A percentile compares a stretch with the other conserved stretches of the same genome.
Evolutionary conservation across 2,329 filamentous ascomycete species (phyloP).

Genomic region (Cladobotryum mycophilum): DNA sequence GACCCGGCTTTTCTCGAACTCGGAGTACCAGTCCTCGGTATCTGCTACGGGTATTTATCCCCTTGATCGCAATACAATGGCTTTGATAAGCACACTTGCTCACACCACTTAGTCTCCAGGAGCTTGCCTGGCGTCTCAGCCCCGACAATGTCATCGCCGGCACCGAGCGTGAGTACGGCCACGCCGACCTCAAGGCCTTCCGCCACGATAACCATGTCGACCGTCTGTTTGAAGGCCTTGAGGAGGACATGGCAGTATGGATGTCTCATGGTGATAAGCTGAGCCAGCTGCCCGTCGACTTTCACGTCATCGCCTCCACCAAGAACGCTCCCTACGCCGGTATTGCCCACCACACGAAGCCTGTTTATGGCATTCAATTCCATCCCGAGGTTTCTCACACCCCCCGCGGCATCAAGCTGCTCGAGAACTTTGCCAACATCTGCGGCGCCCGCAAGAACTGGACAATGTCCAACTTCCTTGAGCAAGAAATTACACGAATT

Average conservation of each 20-base stretch:
- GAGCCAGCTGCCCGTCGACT: slow-evolving; percentile 62
- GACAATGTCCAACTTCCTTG: slow-evolving; percentile 79
- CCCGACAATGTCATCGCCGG: slow-evolving; percentile 50
- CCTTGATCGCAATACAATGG: not conserved
- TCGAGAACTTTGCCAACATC: slow-evolving; percentile 80
- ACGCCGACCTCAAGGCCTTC: slow-evolving; percentile 39
- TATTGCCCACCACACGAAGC: slow-evolving; percentile 64
- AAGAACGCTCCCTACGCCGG: slow-evolving; percentile 72
- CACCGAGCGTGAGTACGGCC: slow-evolving; percentile 9
- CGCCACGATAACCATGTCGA: slow-evolving; percentile 60
- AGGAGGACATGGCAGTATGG: slow-evolving; percentile 60
- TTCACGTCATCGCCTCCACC: slow-evolving; percentile 68
- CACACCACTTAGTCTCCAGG: slow-evolving; percentile 34
- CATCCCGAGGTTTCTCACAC: slow-evolving; percentile 66
- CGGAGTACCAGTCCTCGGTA: slow-evolving; percentile 47
- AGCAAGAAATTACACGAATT: slow-evolving; percentile 76
- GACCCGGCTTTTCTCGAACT: slow-evolving; percentile 69
- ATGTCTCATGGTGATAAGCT: slow-evolving; percentile 94
- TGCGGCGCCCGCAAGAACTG: slow-evolving; percentile 72
- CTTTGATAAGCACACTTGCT: no score
- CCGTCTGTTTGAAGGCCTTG: slow-evolving; percentile 70
- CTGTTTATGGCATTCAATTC: slow-evolving; percentile 74
- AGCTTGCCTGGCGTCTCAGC: slow-evolving; percentile 62
- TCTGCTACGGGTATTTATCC: slow-evolving; percentile 11
- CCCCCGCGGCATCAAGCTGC: slow-evolving; percentile 32